Percentiles rank a stretch among this genome's conserved stretches.
phyloP scores from a whole-genome alignment of 306 rosid species.

The Quercus dentata region DNA sequence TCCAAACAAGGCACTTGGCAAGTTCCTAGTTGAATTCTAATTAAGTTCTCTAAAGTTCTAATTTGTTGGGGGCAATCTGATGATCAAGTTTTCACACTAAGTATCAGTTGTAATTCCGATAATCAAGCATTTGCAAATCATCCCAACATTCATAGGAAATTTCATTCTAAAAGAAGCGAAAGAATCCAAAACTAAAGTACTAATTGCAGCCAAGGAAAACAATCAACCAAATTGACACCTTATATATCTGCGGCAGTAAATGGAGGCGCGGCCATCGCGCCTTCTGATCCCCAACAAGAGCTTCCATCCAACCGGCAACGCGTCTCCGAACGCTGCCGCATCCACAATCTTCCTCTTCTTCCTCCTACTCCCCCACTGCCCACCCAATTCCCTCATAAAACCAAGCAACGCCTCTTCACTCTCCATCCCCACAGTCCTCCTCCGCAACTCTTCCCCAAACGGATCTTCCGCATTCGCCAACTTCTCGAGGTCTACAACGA shows the following conservation, averaged over 20 bases:
- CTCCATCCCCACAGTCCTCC: conserved; percentile 57
- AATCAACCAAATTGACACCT: conserved; percentile 34
- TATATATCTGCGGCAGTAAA: conserved; percentile 79
- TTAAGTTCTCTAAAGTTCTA: too few species aligned
- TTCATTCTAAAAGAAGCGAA: background rate
- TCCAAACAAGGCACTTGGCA: too few species aligned
- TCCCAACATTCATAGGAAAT: too few species aligned
- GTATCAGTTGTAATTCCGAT: too few species aligned
- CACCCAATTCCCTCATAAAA: conserved; percentile 71
- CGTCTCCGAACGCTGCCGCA: conserved; percentile 56
- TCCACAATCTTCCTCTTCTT: conserved; percentile 81
- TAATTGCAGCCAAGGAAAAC: background rate
- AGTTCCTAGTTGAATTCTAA: too few species aligned
- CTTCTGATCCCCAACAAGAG: conserved; percentile 75
- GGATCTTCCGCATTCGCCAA: conserved; percentile 47
- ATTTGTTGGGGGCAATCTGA: too few species aligned
- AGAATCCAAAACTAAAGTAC: background rate
- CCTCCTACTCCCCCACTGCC: conserved; percentile 87
- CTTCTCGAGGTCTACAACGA: conserved; percentile 35
- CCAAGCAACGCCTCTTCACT: conserved; percentile 65
- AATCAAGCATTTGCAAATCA: too few species aligned
- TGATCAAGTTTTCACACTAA: too few species aligned
- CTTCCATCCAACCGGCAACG: conserved; percentile 75
- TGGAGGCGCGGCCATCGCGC: conserved; percentile 80
- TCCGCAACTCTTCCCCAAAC: conserved; percentile 56